phyloP scores from a whole-genome alignment of 2,329 filamentous ascomycete genomes.

The Rhinocladiella mackenziei region DNA sequence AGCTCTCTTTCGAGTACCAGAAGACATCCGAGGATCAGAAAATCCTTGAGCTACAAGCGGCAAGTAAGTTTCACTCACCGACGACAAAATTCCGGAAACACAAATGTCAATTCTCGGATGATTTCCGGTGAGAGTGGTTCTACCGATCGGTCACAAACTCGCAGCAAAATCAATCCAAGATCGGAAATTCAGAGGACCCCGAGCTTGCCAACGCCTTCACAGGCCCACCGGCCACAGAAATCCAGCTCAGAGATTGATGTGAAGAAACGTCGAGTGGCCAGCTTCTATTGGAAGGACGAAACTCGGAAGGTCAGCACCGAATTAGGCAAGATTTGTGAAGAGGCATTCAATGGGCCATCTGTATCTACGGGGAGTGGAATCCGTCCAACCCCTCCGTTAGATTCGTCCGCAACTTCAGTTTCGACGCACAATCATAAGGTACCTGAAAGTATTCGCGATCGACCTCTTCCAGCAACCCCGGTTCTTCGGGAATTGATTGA shows the following conservation, averaged over 20 bases:
- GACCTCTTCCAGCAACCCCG: constrained; percentile 45
- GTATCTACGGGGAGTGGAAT: constrained; percentile 46
- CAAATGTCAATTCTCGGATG: constrained; percentile 20
- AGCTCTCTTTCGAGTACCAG: constrained; percentile 48
- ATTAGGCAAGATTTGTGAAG: constrained; percentile 84
- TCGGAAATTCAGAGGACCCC: constrained; percentile 37
- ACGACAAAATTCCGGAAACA: constrained; percentile 36
- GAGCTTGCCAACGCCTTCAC: constrained; percentile 39
- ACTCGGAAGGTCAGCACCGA: constrained; percentile 78
- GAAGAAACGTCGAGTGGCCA: constrained; percentile 41
- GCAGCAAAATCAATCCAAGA: constrained; percentile 21
- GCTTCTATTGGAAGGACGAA: constrained; percentile 65
- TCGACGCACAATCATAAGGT: constrained; percentile 34
- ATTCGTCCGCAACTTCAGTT: constrained; percentile 49
- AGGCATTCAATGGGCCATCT: constrained; percentile 75
- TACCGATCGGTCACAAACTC: constrained; percentile 31
- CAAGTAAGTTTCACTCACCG: constrained; percentile 61
- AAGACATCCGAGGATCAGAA: constrained; percentile 39
- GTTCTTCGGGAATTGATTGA: constrained; percentile 53
- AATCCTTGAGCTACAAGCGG: constrained; percentile 54
- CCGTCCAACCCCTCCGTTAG: constrained; percentile 39
- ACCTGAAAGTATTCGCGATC: constrained; percentile 31
- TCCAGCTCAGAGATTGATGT: constrained; percentile 36
- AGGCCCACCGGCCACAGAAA: constrained; percentile 35
- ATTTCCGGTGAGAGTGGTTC: constrained; percentile 26